Evolutionary conservation across 257 asterid genomes (phyloP).

Genomic region (Solanum chiquidenum): DNA sequence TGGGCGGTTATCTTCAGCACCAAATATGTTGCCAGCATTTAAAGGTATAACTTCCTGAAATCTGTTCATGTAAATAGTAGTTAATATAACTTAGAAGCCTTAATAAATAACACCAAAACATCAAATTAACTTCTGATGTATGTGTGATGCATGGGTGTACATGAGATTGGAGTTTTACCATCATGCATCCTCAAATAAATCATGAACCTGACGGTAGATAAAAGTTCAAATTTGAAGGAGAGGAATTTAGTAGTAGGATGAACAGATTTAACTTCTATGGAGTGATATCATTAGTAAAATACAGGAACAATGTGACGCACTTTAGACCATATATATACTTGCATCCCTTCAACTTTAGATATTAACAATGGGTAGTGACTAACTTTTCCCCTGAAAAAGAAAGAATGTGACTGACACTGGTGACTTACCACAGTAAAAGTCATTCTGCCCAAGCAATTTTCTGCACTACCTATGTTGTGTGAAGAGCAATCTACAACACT

Average conservation of each 20-base stretch:
- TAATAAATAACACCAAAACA: neutral
- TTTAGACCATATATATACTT: neutral
- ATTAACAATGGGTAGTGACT: neutral
- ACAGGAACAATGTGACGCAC: neutral
- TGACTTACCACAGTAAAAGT: neutral
- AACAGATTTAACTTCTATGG: neutral
- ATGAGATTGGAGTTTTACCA: neutral
- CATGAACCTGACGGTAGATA: neutral
- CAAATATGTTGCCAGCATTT: slow-evolving; percentile 88
- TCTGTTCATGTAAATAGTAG: slow-evolving; percentile 26
- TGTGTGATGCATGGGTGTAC: neutral
- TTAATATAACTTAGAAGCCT: neutral
- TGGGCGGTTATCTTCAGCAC: slow-evolving; percentile 87
- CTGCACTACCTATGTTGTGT: neutral
- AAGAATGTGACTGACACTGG: neutral
- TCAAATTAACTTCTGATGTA: neutral
- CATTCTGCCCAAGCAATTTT: neutral
- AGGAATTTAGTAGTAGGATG: neutral
- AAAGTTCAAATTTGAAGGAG: neutral
- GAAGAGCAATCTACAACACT: neutral
- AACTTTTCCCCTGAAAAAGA: neutral
- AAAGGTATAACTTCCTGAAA: slow-evolving; percentile 95
- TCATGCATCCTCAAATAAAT: neutral
- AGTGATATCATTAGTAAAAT: neutral
- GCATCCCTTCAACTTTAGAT: neutral